A percentile compares a stretch with the other conserved stretches of the same genome.
Conservation (phyloP, 2,329 filamentous ascomycete species). For the Scytalidium sp. region DNA sequence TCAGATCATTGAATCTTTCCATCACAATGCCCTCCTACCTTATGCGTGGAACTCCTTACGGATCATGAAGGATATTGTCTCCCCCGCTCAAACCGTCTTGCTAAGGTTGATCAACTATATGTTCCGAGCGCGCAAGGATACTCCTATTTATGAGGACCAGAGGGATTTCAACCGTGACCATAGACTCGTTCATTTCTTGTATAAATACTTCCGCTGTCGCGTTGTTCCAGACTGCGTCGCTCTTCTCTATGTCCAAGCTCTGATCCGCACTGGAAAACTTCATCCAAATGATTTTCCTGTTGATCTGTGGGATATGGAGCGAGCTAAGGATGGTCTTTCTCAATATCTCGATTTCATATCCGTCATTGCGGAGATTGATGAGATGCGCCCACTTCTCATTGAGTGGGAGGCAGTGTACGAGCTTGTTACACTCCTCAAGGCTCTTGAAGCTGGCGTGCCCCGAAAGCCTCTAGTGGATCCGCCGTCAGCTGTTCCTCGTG, state of each 20-base stretch:
- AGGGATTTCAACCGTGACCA: slow-evolving; percentile 55
- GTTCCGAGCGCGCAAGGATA: slow-evolving; percentile 60
- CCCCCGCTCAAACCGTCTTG: slow-evolving; percentile 88
- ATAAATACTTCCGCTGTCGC: slow-evolving; percentile 85
- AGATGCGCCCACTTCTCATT: slow-evolving; percentile 80
- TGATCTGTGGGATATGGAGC: slow-evolving; percentile 96
- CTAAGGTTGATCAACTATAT: slow-evolving; percentile 89
- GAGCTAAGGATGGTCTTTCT: slow-evolving; percentile 90
- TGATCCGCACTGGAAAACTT: slow-evolving; percentile 74
- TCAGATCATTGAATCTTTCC: slow-evolving; percentile 90
- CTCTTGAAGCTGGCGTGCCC: slow-evolving; percentile 82
- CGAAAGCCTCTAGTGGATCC: slow-evolving; percentile 67
- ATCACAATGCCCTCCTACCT: slow-evolving; percentile 84
- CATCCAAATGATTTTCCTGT: slow-evolving; percentile 87
- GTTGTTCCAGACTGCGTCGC: slow-evolving; percentile 93
- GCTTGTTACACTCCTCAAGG: slow-evolving; percentile 80
- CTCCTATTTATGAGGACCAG: slow-evolving; percentile 39
- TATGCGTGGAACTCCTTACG: slow-evolving; percentile 90
- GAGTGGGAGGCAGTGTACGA: slow-evolving; percentile 93
- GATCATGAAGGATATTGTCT: slow-evolving; percentile 94
- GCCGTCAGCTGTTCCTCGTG: slow-evolving; percentile 32
- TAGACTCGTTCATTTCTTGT: slow-evolving; percentile 80
- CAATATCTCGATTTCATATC: slow-evolving; percentile 94
- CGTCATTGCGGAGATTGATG: slow-evolving; percentile 79
- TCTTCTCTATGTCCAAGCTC: slow-evolving; percentile 89